A percentile compares a stretch with the other conserved stretches of the same genome.
phyloP scores from a whole-genome alignment of 2,329 filamentous ascomycete genomes.

The Aspergillus piperis region DNA sequence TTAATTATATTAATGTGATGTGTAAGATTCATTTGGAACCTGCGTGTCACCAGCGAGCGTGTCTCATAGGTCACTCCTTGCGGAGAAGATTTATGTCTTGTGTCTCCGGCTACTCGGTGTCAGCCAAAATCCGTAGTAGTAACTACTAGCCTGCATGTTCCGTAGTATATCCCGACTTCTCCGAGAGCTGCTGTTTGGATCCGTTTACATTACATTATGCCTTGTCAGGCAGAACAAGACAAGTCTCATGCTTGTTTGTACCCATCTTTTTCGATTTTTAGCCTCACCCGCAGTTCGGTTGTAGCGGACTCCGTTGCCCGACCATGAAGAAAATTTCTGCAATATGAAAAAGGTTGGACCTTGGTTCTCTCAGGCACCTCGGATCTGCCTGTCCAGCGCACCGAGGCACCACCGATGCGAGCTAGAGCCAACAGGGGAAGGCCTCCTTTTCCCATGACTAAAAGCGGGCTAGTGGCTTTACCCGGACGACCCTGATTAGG shows the following conservation, averaged over 20 bases:
- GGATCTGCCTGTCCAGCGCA: conserved; percentile 7
- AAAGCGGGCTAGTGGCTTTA: conserved; percentile 13
- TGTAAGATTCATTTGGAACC: background rate
- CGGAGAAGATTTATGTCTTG: background rate
- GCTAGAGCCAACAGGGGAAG: conserved; percentile 1
- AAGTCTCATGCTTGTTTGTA: no score
- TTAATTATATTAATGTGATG: background rate
- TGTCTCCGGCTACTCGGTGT: background rate
- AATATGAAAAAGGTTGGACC: conserved; percentile 1
- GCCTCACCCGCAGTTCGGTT: conserved; percentile 3
- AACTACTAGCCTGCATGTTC: background rate
- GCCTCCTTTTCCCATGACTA: background rate
- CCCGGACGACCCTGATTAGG: conserved; percentile 1
- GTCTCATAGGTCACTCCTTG: background rate
- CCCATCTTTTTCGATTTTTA: background rate
- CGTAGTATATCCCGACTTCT: background rate
- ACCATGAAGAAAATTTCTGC: conserved; percentile 10
- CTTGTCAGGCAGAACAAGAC: background rate
- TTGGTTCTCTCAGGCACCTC: conserved; percentile 12
- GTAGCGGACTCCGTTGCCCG: conserved; percentile 5
- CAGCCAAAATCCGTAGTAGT: background rate
- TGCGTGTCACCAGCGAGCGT: background rate
- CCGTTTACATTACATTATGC: background rate
- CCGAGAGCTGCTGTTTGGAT: background rate
- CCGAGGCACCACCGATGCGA: conserved; percentile 6